phyloP scores from a whole-genome alignment of 768 basidiomycete species.

The Termitomyces sp. region DNA sequence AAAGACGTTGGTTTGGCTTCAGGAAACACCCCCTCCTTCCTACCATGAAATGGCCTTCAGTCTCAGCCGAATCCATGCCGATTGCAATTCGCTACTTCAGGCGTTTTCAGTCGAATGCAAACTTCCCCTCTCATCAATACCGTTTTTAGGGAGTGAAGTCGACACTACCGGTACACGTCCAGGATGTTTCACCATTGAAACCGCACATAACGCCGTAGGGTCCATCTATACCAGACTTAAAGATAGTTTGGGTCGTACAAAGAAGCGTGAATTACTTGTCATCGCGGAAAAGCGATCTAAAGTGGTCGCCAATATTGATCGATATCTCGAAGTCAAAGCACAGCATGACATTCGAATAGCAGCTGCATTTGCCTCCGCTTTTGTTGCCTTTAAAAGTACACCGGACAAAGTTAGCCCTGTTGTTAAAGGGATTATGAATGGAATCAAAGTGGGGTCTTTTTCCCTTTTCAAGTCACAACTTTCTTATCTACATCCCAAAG shows the following conservation, averaged over 20 bases:
- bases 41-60: conserved; percentile 90
- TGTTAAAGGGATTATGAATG: conserved; percentile 96
- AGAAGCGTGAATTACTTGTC: conserved; percentile 68
- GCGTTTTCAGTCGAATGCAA: conserved; percentile 87
- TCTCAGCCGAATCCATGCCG: conserved; percentile 72
- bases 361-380: conserved; percentile 87
- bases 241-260: conserved; percentile 66
- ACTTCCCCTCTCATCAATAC: conserved; percentile 73
- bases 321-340: conserved; percentile 76
- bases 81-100: conserved; percentile 76
- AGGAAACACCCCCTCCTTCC: conserved; percentile 65
- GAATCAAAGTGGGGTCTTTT: conserved; percentile 71
- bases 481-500: conserved; percentile 29
- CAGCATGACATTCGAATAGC: conserved; percentile 85
- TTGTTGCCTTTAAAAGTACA: conserved; percentile 79
- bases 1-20: conserved; percentile 70
- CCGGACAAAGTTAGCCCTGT: conserved; percentile 95
- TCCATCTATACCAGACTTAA: conserved; percentile 70
- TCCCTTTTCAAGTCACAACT: neutral
- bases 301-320: conserved; percentile 66
- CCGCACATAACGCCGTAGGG: conserved; percentile 68
- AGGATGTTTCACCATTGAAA: conserved; percentile 74
- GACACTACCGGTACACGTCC: conserved; percentile 63
- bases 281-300: conserved; percentile 74
- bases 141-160: conserved; percentile 70